A percentile compares a stretch with the other conserved stretches of the same genome.
These are phyloP conservation scores for Leptographium wingfieldii DNA, from an alignment of 2,329 filamentous ascomycete species.

Conservation along the genomic window DNA sequence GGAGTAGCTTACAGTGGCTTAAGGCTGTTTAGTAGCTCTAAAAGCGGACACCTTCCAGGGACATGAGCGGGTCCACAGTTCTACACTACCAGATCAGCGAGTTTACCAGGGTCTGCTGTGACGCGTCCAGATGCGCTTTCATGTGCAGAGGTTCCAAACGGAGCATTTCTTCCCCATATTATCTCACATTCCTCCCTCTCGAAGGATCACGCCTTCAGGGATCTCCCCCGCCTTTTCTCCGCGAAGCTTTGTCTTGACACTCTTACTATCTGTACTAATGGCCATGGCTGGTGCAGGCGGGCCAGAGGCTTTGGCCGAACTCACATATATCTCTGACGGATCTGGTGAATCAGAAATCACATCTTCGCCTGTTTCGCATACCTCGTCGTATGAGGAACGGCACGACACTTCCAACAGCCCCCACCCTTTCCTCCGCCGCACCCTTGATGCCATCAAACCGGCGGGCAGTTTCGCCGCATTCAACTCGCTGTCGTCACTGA, in stretches of 20 bases:
- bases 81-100: neutral
- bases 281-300: neutral
- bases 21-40: no score
- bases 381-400: neutral
- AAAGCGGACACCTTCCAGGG: no score
- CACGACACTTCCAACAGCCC: neutral
- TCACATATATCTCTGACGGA: neutral
- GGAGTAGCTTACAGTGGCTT: no score
- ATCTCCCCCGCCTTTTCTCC: neutral
- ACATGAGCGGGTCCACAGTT: neutral
- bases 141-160: neutral
- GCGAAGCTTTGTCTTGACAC: neutral
- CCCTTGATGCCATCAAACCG: neutral
- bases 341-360: neutral
- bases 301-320: neutral
- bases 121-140: neutral
- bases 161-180: neutral
- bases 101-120: neutral
- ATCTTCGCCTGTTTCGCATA: neutral
- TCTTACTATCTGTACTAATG: neutral
- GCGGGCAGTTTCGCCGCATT: slow-evolving; percentile 1
- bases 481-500: neutral
- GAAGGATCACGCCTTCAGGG: neutral
- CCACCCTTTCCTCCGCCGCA: neutral
- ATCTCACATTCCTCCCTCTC: neutral